phyloP scores from a whole-genome alignment of 192 early-diverging fungal species.

The Umbelopsis vinacea region DNA sequence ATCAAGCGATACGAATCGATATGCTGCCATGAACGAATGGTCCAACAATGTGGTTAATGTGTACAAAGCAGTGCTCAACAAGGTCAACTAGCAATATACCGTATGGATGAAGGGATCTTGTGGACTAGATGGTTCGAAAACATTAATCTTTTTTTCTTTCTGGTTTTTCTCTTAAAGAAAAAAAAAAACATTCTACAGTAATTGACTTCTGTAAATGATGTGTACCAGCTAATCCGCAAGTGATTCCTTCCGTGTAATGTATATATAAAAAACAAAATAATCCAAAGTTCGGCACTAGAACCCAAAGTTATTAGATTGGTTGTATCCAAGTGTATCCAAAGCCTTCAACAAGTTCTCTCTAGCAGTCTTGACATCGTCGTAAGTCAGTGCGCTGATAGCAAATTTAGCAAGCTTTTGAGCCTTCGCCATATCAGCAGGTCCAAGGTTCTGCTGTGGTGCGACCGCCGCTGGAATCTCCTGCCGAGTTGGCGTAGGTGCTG shows the following conservation, averaged over 20 bases:
- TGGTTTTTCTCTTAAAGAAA: background rate
- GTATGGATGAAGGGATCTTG: no score
- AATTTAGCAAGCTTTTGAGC: conserved; percentile 91
- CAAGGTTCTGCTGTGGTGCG: conserved; percentile 36
- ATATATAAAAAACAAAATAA: background rate
- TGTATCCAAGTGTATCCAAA: conserved; percentile 45
- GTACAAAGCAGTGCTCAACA: conserved; percentile 63
- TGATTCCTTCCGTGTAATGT: background rate
- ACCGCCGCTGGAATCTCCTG: conserved; percentile 20
- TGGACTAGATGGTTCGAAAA: no score
- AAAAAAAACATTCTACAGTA: background rate
- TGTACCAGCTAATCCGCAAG: background rate
- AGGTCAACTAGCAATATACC: conserved; percentile 44
- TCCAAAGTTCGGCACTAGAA: conserved; percentile 5
- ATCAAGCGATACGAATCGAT: conserved; percentile 62
- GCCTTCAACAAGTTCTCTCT: conserved; percentile 78
- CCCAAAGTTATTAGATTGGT: conserved; percentile 40
- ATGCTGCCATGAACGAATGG: conserved; percentile 76
- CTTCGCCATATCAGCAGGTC: conserved; percentile 55
- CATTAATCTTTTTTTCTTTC: background rate
- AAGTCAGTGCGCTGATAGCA: conserved; percentile 93
- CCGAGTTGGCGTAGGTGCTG: conserved; percentile 24
- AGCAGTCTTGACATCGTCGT: conserved; percentile 90
- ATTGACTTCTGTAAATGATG: background rate
- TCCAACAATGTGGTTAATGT: conserved; percentile 63